Conservation (phyloP, 1,284 basidiomycete genomes). For the Anthracocystis panici-leucophaei region DNA sequence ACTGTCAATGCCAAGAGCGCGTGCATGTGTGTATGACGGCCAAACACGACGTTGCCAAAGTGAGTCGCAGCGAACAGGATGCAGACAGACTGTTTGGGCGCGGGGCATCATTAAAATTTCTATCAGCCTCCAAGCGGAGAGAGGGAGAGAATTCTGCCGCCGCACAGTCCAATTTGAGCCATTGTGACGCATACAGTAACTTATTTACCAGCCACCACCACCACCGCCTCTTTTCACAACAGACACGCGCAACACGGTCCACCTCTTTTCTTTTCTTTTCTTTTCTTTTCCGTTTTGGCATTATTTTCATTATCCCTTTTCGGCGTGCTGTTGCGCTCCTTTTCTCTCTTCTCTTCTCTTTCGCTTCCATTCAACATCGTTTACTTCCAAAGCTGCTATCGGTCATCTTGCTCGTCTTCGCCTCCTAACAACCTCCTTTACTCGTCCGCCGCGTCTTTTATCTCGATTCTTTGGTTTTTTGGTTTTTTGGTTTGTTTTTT, state of each 20-base stretch:
- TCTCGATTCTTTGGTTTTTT: too few relatives aligned
- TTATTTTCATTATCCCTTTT: background rate
- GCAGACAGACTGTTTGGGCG: background rate
- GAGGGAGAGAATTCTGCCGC: background rate
- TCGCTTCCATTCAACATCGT: background rate
- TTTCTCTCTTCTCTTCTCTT: background rate
- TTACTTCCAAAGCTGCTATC: background rate
- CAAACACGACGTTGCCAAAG: background rate
- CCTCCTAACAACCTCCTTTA: background rate
- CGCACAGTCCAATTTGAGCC: conserved; percentile 4
- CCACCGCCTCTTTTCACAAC: background rate
- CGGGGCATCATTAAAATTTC: background rate
- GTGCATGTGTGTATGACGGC: background rate
- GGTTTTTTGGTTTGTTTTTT: too few relatives aligned
- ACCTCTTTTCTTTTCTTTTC: conserved; percentile 2
- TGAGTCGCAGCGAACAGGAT: background rate
- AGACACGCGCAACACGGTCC: conserved; percentile 7
- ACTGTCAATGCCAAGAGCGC: background rate
- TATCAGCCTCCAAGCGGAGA: background rate
- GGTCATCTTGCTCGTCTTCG: background rate
- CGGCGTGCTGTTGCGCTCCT: background rate
- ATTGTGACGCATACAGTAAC: too few relatives aligned
- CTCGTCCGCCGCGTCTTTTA: background rate
- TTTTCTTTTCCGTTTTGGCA: background rate
- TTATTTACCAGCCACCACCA: background rate